Evolutionary conservation across 2,329 filamentous ascomycete species (phyloP), one percentile per base, ranked within the genome.

Genomic region (Alternaria sp.): DNA sequence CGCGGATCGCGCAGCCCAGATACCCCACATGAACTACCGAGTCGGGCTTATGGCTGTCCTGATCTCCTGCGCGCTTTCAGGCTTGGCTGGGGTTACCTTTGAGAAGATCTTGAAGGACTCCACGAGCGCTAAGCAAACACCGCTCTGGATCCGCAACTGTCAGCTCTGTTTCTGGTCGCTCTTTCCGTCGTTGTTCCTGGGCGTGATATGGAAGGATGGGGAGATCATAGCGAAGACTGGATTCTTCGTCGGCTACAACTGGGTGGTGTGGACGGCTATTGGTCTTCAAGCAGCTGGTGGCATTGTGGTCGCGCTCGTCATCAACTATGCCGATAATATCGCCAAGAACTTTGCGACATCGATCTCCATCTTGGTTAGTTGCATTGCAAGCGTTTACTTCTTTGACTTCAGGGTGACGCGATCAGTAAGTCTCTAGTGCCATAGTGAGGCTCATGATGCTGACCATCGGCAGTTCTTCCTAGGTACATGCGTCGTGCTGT

Each of bases 231-330:
- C 90, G 25, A 88, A 91, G 78, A 89, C 92, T 66, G 96, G 96
- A 12, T 97, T 98, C 81, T 98, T 99, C 71, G 91, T 92, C 61
- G 96, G 96, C 3, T 99, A 98, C 81, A 97, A 97, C 77, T 91
- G 88, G 85, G 86, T 95, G 19, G 95, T 98, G 4, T 97, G 94
- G 93, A 85, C 89, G 6, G 91, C 93, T 5, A 92, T 98, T 70
- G 77, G 89, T 6, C 86, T 96, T 62, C 96, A 99, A 78, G 92
- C 94, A 1, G 81, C 90, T 36, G 94, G 94, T 30, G 96, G 95
- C 23, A 87, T 98, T 26, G 83, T 97, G n/a, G 90, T 93, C 10
- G 91, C 91, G 2, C 85, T 96, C 63, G 92, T 91, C 77, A 91
- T 96, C 78, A 92, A 91, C 66, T 92, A 93, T 76, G 89, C 91